Base-by-base conservation (phyloP, 2,329 filamentous ascomycete genomes). In the Beauveria bassiana region DNA sequence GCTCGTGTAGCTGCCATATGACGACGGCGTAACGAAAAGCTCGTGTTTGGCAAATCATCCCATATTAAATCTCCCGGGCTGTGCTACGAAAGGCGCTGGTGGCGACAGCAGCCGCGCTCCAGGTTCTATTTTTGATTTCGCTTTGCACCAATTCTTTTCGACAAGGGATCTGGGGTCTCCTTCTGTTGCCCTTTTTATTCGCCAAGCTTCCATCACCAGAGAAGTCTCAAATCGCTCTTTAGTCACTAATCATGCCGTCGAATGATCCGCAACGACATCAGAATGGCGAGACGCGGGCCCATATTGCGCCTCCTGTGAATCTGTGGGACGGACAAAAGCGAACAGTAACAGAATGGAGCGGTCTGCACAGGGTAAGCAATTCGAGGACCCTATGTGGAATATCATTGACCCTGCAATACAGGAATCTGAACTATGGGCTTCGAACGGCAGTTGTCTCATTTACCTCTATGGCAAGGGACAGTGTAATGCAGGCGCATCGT, bases 381-480 rank as follows among this genome's bases (percentile, higher is more conserved):
- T 28, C 22, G 49, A n/a, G 40, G 24, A 22, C n/a, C 34, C 12
- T 24, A n/a, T n/a, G 3, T 16, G 38, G 31, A 26, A 43, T 56
- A 7, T 45, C 34, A 53, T 34, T 59, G 18, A 59, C 43, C 14
- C 8, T 45, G 12, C 50, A 47, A 49, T 28, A 49, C 42, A 92
- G 89, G 89, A 93, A 66, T 77, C 82, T 2, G 89, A 91, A 65
- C 77, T 93, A 3, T 93, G 86, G 86, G 79, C 81, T 63, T 77
- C 80, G 12, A 74, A 86, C 64, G 89, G 86, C 16, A 85, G 91
- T 69, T 92, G 89, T 67, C 78, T 85, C 18, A 79, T 93, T 1
- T 81, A 92, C 71, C 77, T 93, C 0, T 86, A 90, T 67, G 81
- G 75, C n/a, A 79, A 80, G 64, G 86, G 86, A 45, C 82, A 85